phyloP scores from a whole-genome alignment of 148 eudicot genomes.

The Tetragonia tetragonoides region DNA sequence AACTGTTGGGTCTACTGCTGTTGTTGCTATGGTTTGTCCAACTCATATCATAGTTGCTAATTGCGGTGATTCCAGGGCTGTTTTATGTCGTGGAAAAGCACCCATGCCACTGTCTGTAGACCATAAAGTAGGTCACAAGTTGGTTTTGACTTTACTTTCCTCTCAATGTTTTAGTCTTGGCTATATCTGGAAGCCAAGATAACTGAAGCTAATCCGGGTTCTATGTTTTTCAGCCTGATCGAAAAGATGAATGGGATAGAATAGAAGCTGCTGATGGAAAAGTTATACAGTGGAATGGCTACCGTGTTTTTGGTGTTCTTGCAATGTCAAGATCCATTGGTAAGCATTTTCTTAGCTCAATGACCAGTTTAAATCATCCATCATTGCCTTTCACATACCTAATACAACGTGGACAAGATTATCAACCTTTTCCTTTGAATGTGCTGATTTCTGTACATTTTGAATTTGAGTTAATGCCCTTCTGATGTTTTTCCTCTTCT shows the following conservation, averaged over 20 bases:
- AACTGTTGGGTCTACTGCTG: slow-evolving; percentile 64
- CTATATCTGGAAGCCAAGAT: not conserved
- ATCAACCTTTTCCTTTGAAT: not conserved
- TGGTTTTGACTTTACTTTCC: not conserved
- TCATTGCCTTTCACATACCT: not conserved
- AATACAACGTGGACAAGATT: not conserved
- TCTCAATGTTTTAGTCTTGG: not conserved
- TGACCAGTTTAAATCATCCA: not conserved
- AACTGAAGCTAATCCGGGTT: slow-evolving; percentile 15
- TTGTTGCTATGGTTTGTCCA: slow-evolving; percentile 49
- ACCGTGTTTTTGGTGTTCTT: slow-evolving; percentile 61
- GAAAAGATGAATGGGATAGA: slow-evolving; percentile 57
- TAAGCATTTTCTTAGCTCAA: slow-evolving; percentile 24
- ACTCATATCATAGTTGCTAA: slow-evolving; percentile 51
- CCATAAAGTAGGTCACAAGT: slow-evolving; percentile 43
- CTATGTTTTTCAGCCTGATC: slow-evolving; percentile 42
- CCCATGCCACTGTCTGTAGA: slow-evolving; percentile 54
- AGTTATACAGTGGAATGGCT: slow-evolving; percentile 58
- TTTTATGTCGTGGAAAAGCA: slow-evolving; percentile 52
- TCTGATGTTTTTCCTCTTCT: not conserved
- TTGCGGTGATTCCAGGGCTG: slow-evolving; percentile 68
- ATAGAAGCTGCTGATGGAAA: slow-evolving; percentile 60
- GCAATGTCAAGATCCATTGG: slow-evolving; percentile 74
- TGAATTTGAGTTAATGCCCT: not conserved
- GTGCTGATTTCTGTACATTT: not conserved